Conservation (phyloP, 805 yeast species). For the Diddensiella transvaalensis region DNA sequence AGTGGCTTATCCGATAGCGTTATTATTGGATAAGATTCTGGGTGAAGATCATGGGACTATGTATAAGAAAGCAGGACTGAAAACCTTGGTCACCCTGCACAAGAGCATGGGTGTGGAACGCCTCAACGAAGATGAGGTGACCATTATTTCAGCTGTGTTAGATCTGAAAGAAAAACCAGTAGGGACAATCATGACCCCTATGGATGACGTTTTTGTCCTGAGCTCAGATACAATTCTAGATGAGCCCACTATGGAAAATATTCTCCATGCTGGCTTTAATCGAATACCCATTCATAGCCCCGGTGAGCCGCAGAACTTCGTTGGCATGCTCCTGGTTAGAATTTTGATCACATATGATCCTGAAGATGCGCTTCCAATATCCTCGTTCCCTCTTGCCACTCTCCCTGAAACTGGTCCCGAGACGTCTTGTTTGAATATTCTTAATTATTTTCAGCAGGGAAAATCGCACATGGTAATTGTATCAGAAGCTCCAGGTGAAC, state of each 20-base stretch:
- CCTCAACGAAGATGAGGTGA: conserved; percentile 90
- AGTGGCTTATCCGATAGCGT: conserved; percentile 84
- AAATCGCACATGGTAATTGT: conserved; percentile 97
- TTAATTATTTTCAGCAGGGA: conserved; percentile 96
- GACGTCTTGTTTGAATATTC: conserved; percentile 88
- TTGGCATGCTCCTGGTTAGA: conserved; percentile 92
- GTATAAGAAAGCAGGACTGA: conserved; percentile 87
- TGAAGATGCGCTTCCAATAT: conserved; percentile 89
- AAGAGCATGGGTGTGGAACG: conserved; percentile 94
- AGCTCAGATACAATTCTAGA: conserved; percentile 78
- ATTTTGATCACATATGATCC: conserved; percentile 94
- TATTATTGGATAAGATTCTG: conserved; percentile 69
- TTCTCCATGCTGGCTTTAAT: conserved; percentile 90
- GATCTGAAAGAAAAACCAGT: conserved; percentile 92
- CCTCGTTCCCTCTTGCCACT: conserved; percentile 92
- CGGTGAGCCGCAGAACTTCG: conserved; percentile 81
- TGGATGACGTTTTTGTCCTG: conserved; percentile 84
- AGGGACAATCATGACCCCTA: conserved; percentile 87
- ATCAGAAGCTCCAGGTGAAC: conserved; percentile 73
- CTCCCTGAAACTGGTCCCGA: conserved; percentile 90
- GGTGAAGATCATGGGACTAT: conserved; percentile 98
- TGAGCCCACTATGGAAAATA: conserved; percentile 80
- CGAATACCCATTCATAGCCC: conserved; percentile 93
- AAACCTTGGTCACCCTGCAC: conserved; percentile 89
- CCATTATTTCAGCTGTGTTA: conserved; percentile 88